phyloP scores from a whole-genome alignment of 129 eudicot species.

The Helichrysum umbraculigerum region DNA sequence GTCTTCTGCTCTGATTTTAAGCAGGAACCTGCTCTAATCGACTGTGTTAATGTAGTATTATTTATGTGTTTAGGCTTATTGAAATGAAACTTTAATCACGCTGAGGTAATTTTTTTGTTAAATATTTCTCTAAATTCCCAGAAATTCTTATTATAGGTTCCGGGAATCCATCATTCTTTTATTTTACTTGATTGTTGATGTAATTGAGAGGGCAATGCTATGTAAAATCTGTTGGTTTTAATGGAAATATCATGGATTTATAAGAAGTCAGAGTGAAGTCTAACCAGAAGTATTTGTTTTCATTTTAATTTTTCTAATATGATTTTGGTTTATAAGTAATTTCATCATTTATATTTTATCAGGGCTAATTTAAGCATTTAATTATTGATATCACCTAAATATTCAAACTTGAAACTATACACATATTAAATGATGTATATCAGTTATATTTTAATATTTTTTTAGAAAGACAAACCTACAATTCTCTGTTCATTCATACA shows the following conservation, averaged over 20 bases:
- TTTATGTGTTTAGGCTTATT: constrained; percentile 11
- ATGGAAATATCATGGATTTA: constrained; percentile 7
- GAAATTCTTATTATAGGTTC: constrained; percentile 18
- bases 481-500: too few relatives aligned
- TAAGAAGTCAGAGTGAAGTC: background rate
- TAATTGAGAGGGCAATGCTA: constrained; percentile 25
- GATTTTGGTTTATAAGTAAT: too few relatives aligned
- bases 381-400: too few relatives aligned
- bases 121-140: constrained; percentile 19
- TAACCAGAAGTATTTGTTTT: background rate
- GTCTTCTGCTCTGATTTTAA: constrained; percentile 26
- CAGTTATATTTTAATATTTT: too few relatives aligned
- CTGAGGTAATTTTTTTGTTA: constrained; percentile 31
- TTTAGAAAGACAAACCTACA: too few relatives aligned
- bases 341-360: too few relatives aligned
- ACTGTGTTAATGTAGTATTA: constrained; percentile 12
- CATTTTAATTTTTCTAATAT: background rate
- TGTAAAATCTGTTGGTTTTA: constrained; percentile 13
- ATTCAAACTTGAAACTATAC: too few relatives aligned
- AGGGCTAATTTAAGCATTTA: too few relatives aligned
- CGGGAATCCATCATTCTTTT: constrained; percentile 41
- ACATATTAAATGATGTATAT: too few relatives aligned
- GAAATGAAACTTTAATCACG: constrained; percentile 14
- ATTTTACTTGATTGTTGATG: constrained; percentile 32
- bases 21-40: constrained; percentile 13